Evolutionary conservation across 1,139 yeast species (phyloP), one percentile per base, ranked within the genome.

Genomic region (Candida sanyaensis): DNA sequence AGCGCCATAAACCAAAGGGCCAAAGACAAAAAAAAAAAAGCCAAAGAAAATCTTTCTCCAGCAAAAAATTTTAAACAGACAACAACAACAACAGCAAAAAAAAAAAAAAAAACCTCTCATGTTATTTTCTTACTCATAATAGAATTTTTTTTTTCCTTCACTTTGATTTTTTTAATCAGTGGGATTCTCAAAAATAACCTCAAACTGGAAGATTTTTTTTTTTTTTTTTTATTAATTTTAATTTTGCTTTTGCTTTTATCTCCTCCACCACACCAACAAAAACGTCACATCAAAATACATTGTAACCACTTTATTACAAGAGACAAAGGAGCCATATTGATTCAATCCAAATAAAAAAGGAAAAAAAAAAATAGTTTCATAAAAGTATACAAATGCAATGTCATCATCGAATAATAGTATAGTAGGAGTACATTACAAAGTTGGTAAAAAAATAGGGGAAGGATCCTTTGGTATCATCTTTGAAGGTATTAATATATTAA

Each of bases 401-500:
- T 37, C 41, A 5, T 37, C 41, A 9, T 37, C 41, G 41, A 41
- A 41, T 41, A 41, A 41, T 34, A 41, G 32, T 53, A 70, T 79
- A 40, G 83, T 81, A 32, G 86, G 85, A 24, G 77, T 80, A 30
- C 98, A 93, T 74, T 93, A 90, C 73, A 91, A 93, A 56, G 91
- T 93, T 51, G 99, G 97, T 43, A 91, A 91, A 65, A 93, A 93
- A 72, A 93, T 93, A 51, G 99, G 99, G 37, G 98, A 93, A 69
- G 99, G 99, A 17, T 92, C 98, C 1, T 93, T 93, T 73, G 99
- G 99, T 23, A 93, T 92, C 45, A 92, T 93, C 47, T 93, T 92
- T 67, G 97, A 92, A 71, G 99, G 99, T 31, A 84, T 88, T 49
- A 93, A 93, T 65, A 76, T 93, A 55, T 78, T 93, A 58, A 78